Conservation (phyloP, 805 yeast species). For the Komagataella populi region DNA sequence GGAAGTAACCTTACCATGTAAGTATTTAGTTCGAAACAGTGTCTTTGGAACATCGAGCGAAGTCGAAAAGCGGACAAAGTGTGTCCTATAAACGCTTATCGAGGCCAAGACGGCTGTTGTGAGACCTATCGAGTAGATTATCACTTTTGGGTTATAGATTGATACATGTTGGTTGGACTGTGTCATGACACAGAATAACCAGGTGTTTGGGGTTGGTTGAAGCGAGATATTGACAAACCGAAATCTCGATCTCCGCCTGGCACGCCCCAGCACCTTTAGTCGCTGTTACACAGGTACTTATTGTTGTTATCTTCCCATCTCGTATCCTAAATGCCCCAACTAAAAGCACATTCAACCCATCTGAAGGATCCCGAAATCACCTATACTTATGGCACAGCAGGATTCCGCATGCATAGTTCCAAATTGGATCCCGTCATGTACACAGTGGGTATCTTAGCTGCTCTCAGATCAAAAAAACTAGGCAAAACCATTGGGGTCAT, state of each 20-base stretch:
- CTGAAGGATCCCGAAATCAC: background rate
- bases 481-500: conserved; percentile 82
- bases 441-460: conserved; percentile 73
- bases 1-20: conserved; percentile 67
- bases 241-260: background rate
- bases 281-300: background rate
- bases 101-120: conserved; percentile 24
- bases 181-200: background rate
- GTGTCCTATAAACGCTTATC: conserved; percentile 27
- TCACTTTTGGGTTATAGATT: conserved; percentile 11
- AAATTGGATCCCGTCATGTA: conserved; percentile 70
- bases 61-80: conserved; percentile 34
- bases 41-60: conserved; percentile 35
- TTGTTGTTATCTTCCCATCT: background rate
- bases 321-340: background rate
- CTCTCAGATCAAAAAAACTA: conserved; percentile 62
- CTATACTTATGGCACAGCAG: conserved; percentile 82
- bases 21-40: conserved; percentile 27
- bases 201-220: background rate
- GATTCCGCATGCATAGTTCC: conserved; percentile 69
- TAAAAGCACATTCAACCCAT: background rate
- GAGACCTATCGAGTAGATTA: conserved; percentile 16
- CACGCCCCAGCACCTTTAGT: background rate
- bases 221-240: background rate
- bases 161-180: background rate